Percentiles rank a stretch among this genome's conserved stretches.
Conservation (phyloP, 2,329 filamentous ascomycete species). For the Neonectria faginata region DNA sequence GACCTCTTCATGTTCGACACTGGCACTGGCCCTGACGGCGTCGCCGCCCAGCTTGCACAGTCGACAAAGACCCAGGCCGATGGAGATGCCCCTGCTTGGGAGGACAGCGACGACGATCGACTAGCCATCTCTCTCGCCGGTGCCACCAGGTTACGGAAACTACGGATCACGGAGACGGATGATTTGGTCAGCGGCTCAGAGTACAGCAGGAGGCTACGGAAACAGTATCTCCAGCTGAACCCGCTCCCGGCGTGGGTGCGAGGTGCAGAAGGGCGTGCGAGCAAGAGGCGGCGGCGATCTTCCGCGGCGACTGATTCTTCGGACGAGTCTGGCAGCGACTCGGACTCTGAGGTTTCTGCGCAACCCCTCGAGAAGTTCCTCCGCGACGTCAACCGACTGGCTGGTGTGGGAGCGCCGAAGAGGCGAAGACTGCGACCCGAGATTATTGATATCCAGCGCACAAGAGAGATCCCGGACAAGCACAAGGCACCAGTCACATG, state of each 20-base stretch:
- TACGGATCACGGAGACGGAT: slow-evolving; percentile 83
- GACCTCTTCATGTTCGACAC: slow-evolving; percentile 89
- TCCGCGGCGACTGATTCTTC: slow-evolving; percentile 64
- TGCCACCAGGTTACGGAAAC: slow-evolving; percentile 81
- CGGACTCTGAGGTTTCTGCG: slow-evolving; percentile 71
- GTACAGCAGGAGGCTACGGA: slow-evolving; percentile 82
- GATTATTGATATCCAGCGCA: slow-evolving; percentile 88
- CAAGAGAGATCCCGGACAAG: slow-evolving; percentile 83
- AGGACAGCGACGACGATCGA: slow-evolving; percentile 95
- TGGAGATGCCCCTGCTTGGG: slow-evolving; percentile 76
- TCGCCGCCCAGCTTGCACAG: slow-evolving; percentile 49
- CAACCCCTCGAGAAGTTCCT: slow-evolving; percentile 85
- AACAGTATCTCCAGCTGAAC: slow-evolving; percentile 76
- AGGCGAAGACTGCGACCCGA: slow-evolving; percentile 84
- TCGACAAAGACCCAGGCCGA: slow-evolving; percentile 39
- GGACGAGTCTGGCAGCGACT: slow-evolving; percentile 67
- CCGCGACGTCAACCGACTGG: slow-evolving; percentile 77
- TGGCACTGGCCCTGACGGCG: slow-evolving; percentile 57
- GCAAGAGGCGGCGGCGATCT: slow-evolving; percentile 64
- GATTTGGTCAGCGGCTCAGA: slow-evolving; percentile 89
- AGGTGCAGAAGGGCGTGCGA: slow-evolving; percentile 61
- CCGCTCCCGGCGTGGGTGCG: slow-evolving; percentile 71
- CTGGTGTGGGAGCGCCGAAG: slow-evolving; percentile 64
- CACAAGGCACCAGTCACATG: slow-evolving; percentile 85
- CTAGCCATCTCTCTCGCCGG: slow-evolving; percentile 84